Percentiles rank a stretch among this genome's conserved stretches.
These are phyloP conservation scores for Epichloe hybrida DNA, from an alignment of 2,329 filamentous ascomycete genomes.

Conservation along the genomic window DNA sequence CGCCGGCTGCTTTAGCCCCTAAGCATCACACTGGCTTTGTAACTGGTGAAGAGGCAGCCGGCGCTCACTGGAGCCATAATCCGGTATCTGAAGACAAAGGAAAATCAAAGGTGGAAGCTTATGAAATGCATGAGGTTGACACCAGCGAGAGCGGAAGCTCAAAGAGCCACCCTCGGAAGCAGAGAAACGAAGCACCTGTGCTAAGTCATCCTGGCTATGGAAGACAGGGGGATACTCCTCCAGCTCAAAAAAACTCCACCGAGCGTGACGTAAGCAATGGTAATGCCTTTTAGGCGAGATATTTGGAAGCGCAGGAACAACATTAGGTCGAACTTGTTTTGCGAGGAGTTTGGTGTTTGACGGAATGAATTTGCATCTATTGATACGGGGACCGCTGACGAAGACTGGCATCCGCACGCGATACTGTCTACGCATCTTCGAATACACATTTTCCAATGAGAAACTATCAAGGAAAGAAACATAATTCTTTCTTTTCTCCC, in stretches of 20 bases:
- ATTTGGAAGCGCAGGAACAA: no score
- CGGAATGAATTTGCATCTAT: no score
- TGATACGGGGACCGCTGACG: no score
- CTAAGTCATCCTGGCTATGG: conserved; percentile 35
- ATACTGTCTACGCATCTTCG: no score
- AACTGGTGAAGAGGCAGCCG: neutral
- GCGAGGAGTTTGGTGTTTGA: neutral
- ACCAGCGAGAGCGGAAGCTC: conserved; percentile 12
- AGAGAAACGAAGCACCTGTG: conserved; percentile 23
- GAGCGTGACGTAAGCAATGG: conserved; percentile 2
- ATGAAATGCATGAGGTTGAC: conserved; percentile 32
- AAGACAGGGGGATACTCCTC: conserved; percentile 17
- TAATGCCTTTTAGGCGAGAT: neutral
- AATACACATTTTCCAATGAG: no score
- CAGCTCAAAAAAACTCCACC: conserved; percentile 9
- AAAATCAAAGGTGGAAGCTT: conserved; percentile 28
- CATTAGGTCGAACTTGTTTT: no score
- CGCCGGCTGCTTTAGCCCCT: conserved; percentile 9
- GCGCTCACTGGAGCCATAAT: neutral
- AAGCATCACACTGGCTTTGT: conserved; percentile 10
- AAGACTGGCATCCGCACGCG: no score
- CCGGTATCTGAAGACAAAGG: conserved; percentile 23
- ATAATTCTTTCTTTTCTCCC: no score
- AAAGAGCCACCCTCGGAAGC: conserved; percentile 5
- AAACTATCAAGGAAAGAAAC: no score